Conservation (phyloP, 2,329 filamentous ascomycete species). For the Emydomyces testavorans region DNA sequence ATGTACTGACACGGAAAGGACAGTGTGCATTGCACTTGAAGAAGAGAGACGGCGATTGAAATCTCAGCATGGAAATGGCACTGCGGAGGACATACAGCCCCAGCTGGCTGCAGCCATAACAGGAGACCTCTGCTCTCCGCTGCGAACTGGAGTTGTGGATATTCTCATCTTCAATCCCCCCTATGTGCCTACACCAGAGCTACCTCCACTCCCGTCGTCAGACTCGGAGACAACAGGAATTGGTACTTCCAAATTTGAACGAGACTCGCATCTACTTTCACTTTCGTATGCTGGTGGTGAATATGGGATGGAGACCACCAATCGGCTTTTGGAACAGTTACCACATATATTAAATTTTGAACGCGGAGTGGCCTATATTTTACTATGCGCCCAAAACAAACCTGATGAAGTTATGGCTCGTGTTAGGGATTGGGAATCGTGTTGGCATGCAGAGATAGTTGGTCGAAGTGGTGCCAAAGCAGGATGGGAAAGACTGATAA, state of each 20-base stretch:
- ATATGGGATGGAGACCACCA: constrained; percentile 90
- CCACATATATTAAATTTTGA: constrained; percentile 49
- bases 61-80: not conserved
- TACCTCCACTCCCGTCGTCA: constrained; percentile 42
- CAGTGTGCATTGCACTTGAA: constrained; percentile 45
- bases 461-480: constrained; percentile 73
- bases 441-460: constrained; percentile 67
- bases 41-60: constrained; percentile 18
- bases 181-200: constrained; percentile 74
- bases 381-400: constrained; percentile 83
- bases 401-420: constrained; percentile 59
- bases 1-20: constrained; percentile 61
- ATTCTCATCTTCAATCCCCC: constrained; percentile 93
- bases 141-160: constrained; percentile 55
- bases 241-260: constrained; percentile 48
- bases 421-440: constrained; percentile 46
- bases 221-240: constrained; percentile 1
- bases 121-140: constrained; percentile 56
- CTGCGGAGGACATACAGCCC: constrained; percentile 24
- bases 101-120: constrained; percentile 55
- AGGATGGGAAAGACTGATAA: constrained; percentile 88
- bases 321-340: constrained; percentile 60
- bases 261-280: constrained; percentile 70
- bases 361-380: constrained; percentile 72
- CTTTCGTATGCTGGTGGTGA: constrained; percentile 79